A percentile compares a stretch with the other conserved stretches of the same genome.
These are phyloP conservation scores for Ophiostoma perfectum DNA, from an alignment of 2,329 filamentous ascomycete genomes.

Conservation along the genomic window DNA sequence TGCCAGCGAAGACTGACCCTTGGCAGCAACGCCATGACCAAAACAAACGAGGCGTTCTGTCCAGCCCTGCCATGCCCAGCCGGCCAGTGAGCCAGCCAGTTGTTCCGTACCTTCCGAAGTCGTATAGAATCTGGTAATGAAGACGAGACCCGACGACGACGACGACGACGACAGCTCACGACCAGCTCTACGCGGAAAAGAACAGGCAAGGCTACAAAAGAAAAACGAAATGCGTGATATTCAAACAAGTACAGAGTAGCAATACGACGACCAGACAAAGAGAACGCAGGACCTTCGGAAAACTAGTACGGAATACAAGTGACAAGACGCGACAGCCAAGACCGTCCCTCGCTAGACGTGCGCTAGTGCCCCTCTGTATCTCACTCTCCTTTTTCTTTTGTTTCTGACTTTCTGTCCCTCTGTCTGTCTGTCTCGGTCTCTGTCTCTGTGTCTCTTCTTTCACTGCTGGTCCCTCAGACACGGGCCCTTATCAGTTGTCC, in stretches of 20 bases:
- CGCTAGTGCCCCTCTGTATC: conserved; percentile 1
- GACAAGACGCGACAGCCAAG: conserved; percentile 11
- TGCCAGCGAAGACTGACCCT: too few species aligned
- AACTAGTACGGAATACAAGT: background rate
- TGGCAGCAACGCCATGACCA: background rate
- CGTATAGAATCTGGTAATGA: background rate
- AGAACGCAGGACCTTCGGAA: background rate
- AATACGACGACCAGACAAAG: background rate
- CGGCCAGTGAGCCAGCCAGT: background rate
- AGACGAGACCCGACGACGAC: too few species aligned
- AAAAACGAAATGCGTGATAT: background rate
- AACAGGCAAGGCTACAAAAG: too few species aligned
- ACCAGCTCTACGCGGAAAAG: too few species aligned
- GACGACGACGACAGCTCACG: too few species aligned
- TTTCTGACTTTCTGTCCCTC: too few species aligned
- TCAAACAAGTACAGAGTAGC: background rate
- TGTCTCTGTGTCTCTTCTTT: background rate
- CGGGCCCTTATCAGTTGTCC: conserved; percentile 1
- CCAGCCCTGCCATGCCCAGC: background rate
- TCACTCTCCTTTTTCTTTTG: background rate
- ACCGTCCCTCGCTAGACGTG: conserved; percentile 9
- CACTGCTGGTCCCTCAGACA: background rate
- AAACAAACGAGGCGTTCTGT: conserved; percentile 1
- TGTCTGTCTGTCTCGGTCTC: background rate
- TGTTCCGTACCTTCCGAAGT: background rate